Percentiles rank a stretch among this genome's conserved stretches.
Evolutionary conservation across 371 early-diverging fungal species (phyloP).

Genomic region (Chytridiales sp.): DNA sequence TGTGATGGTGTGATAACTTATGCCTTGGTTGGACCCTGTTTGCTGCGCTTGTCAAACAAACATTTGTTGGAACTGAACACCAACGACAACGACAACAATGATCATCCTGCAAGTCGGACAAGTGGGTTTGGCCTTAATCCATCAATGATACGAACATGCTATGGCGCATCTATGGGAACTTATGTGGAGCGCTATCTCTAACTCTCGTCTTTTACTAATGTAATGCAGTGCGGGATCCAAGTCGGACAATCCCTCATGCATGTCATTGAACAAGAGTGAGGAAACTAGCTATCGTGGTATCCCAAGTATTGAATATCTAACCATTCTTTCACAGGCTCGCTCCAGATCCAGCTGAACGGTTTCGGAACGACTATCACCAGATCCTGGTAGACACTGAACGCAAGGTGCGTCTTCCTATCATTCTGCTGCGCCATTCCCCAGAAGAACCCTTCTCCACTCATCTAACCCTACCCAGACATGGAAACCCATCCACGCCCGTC

Average conservation of each 20-base stretch:
- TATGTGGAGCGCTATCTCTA: too few species aligned
- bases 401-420: constrained; percentile 21
- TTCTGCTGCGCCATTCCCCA: neutral
- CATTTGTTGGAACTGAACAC: too few species aligned
- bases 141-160: neutral
- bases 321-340: neutral
- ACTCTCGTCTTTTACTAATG: too few species aligned
- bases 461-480: neutral
- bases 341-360: neutral
- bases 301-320: neutral
- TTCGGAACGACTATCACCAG: constrained; percentile 22
- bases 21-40: too few species aligned
- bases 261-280: constrained; percentile 27
- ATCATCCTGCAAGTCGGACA: constrained; percentile 38
- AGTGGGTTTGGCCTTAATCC: constrained; percentile 8
- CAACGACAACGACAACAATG: too few species aligned
- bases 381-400: constrained; percentile 43
- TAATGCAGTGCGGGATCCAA: constrained; percentile 41
- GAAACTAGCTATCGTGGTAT: neutral
- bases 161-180: neutral
- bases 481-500: neutral
- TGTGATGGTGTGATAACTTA: too few species aligned
- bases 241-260: constrained; percentile 38
- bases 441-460: neutral
- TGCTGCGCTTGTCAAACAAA: too few species aligned